Evolutionary conservation across 169 alveolate genomes (phyloP).

Genomic region (Plasmodium malariae): DNA sequence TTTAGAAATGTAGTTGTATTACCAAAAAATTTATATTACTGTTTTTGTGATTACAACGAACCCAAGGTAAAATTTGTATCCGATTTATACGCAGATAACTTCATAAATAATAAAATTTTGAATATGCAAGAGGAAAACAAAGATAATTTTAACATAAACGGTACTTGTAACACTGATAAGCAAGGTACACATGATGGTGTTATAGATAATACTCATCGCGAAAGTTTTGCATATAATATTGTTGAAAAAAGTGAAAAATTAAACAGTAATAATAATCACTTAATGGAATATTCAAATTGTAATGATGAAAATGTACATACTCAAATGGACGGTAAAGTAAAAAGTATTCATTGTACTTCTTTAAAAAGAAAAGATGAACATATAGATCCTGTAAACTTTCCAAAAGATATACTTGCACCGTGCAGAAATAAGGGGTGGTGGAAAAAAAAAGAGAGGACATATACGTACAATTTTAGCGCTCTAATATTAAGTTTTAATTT

Average conservation of each 20-base stretch:
- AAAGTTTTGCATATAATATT: no score
- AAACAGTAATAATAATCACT: background rate
- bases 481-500: conserved; percentile 67
- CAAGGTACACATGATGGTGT: background rate
- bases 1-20: conserved; percentile 67
- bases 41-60: conserved; percentile 65
- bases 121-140: background rate
- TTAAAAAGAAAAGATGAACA: background rate
- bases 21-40: conserved; percentile 58
- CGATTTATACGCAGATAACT: conserved; percentile 35
- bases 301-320: background rate
- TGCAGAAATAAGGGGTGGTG: background rate
- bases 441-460: background rate
- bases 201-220: no score
- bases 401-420: background rate
- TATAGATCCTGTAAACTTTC: background rate
- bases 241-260: background rate
- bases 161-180: background rate
- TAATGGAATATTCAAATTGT: background rate
- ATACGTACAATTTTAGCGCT: conserved; percentile 20
- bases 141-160: background rate
- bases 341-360: background rate
- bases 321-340: background rate
- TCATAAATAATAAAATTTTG: background rate
- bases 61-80: conserved; percentile 62